Percentiles rank a stretch among this genome's conserved stretches.
phyloP scores from a whole-genome alignment of 73 alveolate genomes.

The Symbiodinium pilosum region DNA sequence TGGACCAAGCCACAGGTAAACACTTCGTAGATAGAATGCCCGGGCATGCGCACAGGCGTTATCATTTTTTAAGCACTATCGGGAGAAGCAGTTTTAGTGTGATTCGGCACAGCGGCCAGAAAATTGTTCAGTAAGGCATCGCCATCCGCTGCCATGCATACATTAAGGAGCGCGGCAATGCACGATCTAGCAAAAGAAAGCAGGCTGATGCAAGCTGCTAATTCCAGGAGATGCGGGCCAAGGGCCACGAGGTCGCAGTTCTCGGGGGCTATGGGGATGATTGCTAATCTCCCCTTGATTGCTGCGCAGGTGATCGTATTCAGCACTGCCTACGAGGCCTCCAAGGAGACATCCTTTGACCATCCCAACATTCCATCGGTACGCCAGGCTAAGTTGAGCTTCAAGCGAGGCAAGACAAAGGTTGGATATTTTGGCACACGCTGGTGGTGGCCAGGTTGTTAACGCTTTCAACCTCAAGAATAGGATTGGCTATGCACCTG shows the following conservation, averaged over 20 bases:
- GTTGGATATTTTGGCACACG: not conserved
- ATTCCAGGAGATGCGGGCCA: slow-evolving; percentile 94
- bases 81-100: no score
- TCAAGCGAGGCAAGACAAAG: not conserved
- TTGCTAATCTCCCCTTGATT: no score
- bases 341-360: slow-evolving; percentile 92
- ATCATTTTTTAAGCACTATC: no score
- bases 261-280: not conserved
- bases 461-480: slow-evolving; percentile 93
- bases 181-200: not conserved
- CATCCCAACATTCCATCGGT: slow-evolving; percentile 95
- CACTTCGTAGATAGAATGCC: no score
- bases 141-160: slow-evolving; percentile 95
- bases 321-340: slow-evolving; percentile 91
- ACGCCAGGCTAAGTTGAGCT: not conserved
- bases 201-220: no score
- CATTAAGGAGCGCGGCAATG: slow-evolving; percentile 17
- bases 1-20: no score
- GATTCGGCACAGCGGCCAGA: not conserved
- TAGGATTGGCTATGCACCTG: slow-evolving; percentile 75
- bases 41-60: no score
- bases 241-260: slow-evolving; percentile 63
- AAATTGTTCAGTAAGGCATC: not conserved
- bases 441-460: slow-evolving; percentile 26
- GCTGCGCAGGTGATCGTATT: slow-evolving; percentile 73